Conservation (phyloP, 768 basidiomycete species). For the Lactarius hengduanensis region DNA sequence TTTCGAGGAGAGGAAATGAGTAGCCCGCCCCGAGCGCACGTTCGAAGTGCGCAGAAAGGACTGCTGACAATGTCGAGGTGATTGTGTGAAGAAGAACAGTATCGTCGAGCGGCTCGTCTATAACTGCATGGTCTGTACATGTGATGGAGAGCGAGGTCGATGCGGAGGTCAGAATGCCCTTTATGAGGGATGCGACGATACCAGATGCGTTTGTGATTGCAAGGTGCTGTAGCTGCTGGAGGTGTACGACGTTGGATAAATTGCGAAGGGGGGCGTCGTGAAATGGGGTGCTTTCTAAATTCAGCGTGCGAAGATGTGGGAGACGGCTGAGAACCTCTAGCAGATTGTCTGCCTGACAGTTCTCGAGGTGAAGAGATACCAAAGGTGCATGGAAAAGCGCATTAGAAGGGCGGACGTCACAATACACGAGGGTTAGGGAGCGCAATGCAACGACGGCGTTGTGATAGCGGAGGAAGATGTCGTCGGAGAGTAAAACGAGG, state of each 20-base stretch:
- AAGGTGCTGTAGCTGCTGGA: conserved; percentile 6
- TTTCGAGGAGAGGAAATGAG: conserved; percentile 11
- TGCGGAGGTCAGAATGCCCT: neutral
- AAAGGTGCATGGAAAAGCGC: conserved; percentile 8
- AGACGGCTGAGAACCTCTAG: conserved; percentile 4
- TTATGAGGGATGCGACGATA: conserved; percentile 13
- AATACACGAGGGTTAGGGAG: conserved; percentile 7
- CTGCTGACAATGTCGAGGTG: conserved; percentile 10
- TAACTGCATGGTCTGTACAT: conserved; percentile 9
- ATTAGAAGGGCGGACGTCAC: conserved; percentile 2
- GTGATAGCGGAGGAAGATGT: conserved; percentile 6
- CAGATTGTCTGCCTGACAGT: conserved; percentile 7
- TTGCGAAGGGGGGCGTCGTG: neutral
- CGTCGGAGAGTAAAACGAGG: neutral
- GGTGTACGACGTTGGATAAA: neutral
- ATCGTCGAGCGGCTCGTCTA: conserved; percentile 13
- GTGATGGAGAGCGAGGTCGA: conserved; percentile 12
- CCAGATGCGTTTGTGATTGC: conserved; percentile 5
- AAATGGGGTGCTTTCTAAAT: conserved; percentile 2
- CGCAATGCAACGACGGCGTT: neutral
- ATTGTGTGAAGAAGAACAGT: conserved; percentile 1
- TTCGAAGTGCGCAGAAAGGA: conserved; percentile 9
- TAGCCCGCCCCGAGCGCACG: neutral
- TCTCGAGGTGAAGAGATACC: conserved; percentile 3
- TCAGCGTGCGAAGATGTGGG: conserved; percentile 9